phyloP scores from a whole-genome alignment of 2,329 filamentous ascomycete species.

The Mycosphaerelloides madeirae region DNA sequence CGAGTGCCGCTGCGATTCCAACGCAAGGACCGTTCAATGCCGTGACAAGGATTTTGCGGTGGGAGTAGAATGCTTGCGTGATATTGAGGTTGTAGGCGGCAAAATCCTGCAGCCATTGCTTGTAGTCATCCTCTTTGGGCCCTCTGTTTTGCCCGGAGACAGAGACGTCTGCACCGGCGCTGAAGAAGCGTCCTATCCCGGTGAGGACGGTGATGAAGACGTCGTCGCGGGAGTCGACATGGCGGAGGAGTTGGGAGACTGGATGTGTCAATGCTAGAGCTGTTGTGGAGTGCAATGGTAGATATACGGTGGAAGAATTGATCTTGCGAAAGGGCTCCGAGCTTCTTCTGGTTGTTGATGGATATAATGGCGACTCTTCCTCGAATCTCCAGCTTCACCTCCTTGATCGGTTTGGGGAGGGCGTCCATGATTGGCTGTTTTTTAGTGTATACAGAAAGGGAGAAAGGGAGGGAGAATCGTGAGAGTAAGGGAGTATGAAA shows the following conservation, averaged over 20 bases:
- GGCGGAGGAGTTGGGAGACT: slow-evolving; percentile 65
- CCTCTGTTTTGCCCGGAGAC: slow-evolving; percentile 38
- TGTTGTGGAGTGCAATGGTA: too few relatives aligned
- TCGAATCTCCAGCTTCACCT: slow-evolving; percentile 51
- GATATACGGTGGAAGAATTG: slow-evolving; percentile 53
- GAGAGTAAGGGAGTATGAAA: too few relatives aligned
- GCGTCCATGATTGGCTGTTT: slow-evolving; percentile 11
- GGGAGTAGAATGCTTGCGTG: slow-evolving; percentile 83
- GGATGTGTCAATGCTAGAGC: too few relatives aligned
- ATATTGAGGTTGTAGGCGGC: slow-evolving; percentile 80
- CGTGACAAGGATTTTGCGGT: slow-evolving; percentile 87
- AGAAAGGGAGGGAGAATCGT: too few relatives aligned
- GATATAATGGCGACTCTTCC: slow-evolving; percentile 78
- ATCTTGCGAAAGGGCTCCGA: slow-evolving; percentile 70
- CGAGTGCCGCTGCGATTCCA: slow-evolving; percentile 78
- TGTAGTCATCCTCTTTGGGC: slow-evolving; percentile 38
- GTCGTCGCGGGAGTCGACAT: slow-evolving; percentile 73
- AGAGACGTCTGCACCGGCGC: slow-evolving; percentile 78
- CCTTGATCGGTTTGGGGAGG: slow-evolving; percentile 14
- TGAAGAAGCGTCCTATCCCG: slow-evolving; percentile 77
- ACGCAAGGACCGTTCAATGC: slow-evolving; percentile 90
- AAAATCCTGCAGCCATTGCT: slow-evolving; percentile 66
- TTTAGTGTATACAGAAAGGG: too few relatives aligned
- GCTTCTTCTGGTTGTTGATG: slow-evolving; percentile 77
- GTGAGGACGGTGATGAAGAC: slow-evolving; percentile 81